Conservation (phyloP, 345 rosid genomes). For the Euphorbia peplus region DNA sequence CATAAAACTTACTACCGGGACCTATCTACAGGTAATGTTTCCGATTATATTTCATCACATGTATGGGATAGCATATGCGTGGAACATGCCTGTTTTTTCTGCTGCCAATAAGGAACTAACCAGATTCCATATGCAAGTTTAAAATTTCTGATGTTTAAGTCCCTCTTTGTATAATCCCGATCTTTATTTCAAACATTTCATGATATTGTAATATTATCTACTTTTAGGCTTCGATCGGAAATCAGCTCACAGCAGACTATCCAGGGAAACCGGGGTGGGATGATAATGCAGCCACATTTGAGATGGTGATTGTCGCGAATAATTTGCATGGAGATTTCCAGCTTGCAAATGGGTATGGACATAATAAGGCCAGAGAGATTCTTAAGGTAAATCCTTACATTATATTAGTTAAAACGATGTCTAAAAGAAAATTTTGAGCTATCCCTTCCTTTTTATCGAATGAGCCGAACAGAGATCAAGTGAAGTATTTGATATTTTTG, state of each 20-base stretch:
- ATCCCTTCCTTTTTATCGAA: conserved; percentile 1
- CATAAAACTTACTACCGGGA: conserved; percentile 46
- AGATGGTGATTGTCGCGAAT: conserved; percentile 52
- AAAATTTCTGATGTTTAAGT: conserved; percentile 9
- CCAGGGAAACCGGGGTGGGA: conserved; percentile 67
- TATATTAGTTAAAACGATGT: neutral
- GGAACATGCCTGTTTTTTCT: neutral
- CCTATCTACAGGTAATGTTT: conserved; percentile 55
- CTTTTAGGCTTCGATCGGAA: conserved; percentile 47
- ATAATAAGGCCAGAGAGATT: conserved; percentile 53
- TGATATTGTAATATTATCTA: conserved; percentile 23
- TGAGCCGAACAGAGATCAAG: conserved; percentile 5
- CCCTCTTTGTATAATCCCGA: conserved; percentile 3
- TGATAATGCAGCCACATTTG: conserved; percentile 64
- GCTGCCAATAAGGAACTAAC: neutral
- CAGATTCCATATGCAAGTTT: neutral
- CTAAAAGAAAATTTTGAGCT: neutral
- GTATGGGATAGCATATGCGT: neutral
- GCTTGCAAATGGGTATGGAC: conserved; percentile 65
- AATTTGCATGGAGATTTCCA: conserved; percentile 77
- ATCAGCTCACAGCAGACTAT: conserved; percentile 61
- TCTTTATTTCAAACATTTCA: too few species aligned
- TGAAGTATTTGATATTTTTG: neutral
- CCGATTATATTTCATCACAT: neutral
- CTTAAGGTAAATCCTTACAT: conserved; percentile 42